These are phyloP conservation scores for Marchantia paleacea DNA, from an alignment of 225 moss, liverwort and hornwort genomes.

Conservation along the genomic window DNA sequence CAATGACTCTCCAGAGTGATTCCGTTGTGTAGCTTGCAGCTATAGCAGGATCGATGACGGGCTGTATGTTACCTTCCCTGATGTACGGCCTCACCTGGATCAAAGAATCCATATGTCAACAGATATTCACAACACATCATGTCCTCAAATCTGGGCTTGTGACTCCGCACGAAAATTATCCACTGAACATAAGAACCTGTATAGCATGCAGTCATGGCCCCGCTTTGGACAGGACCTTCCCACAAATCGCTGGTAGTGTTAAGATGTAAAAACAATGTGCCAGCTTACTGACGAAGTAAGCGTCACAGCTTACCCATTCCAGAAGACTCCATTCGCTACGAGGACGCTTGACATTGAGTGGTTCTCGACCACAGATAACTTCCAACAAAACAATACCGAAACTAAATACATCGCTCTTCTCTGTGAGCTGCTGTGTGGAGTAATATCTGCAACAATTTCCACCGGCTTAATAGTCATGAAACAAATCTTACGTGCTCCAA, in stretches of 20 bases:
- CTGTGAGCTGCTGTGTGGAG: constrained; percentile 5
- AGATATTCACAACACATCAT: neutral
- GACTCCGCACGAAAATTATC: no score
- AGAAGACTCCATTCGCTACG: constrained; percentile 25
- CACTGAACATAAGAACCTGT: neutral
- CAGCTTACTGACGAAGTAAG: no score
- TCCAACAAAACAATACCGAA: constrained; percentile 2
- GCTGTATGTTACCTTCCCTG: constrained; percentile 28
- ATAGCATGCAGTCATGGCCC: neutral
- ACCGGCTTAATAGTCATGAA: neutral
- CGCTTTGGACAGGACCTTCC: neutral
- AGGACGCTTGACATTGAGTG: constrained; percentile 34
- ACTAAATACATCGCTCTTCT: constrained; percentile 6
- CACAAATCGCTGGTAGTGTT: neutral
- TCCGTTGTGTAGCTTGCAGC: constrained; percentile 31
- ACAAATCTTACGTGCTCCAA: no score
- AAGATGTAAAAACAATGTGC: neutral
- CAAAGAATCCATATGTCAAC: neutral
- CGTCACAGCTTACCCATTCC: constrained; percentile 35
- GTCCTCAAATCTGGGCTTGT: neutral
- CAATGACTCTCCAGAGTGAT: constrained; percentile 39
- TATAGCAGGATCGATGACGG: constrained; percentile 35
- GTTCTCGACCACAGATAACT: constrained; percentile 23
- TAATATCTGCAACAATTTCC: constrained; percentile 9
- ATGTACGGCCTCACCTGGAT: constrained; percentile 32